Base-by-base conservation (phyloP, 2,329 filamentous ascomycete genomes). In the Neodidymelliopsis sp. region DNA sequence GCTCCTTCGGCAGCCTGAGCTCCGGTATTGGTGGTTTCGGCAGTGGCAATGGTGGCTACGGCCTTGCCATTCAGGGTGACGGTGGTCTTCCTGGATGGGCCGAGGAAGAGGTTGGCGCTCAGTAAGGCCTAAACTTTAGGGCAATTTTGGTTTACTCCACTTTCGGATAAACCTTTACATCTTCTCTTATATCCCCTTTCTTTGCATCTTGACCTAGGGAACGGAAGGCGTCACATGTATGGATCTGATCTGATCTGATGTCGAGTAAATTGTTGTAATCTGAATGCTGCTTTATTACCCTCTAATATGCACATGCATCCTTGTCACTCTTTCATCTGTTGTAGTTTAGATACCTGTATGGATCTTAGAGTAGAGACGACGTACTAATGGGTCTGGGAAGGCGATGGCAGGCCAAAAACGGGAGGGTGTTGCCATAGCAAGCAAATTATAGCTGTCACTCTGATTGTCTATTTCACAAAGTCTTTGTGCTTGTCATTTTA, bases 31-130 rank as follows among this genome's bases (percentile, higher is more conserved):
- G 82, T 49, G 82, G 83, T 13, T 78, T 84, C 49, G 81, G 79
- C 56, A 74, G 69, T 41, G 73, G 72, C 28, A 82, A 82, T 54
- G 75, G 74, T 49, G 79, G 79, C 15, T 85, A 83, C 60, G 83
- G 83, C 16, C 74, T 86, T 36, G 83, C 82, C 25, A 82, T 85
- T 50, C 78, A 81, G 54, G 81, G 79, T 53, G 82, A 84, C 56
- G 78, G 76, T 29, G 80, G 79, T 33, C 74, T 86, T 44, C 81
- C 80, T 12, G 84, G 83, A 40, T 86, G 84, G 83, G 83, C 81
- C 48, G 83, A 86, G 70, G 83, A 86, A 70, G 83, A 85, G 64
- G 79, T 84, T 54, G 79, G 80, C 53, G 80, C 79, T 16, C 81
- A 83, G 76, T 73, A 69, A 60, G 45, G 7, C 7, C 31, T 42